These are phyloP conservation scores for Phlyctochytrium bullatum DNA, from an alignment of 192 early-diverging fungal genomes.

Conservation along the genomic window DNA sequence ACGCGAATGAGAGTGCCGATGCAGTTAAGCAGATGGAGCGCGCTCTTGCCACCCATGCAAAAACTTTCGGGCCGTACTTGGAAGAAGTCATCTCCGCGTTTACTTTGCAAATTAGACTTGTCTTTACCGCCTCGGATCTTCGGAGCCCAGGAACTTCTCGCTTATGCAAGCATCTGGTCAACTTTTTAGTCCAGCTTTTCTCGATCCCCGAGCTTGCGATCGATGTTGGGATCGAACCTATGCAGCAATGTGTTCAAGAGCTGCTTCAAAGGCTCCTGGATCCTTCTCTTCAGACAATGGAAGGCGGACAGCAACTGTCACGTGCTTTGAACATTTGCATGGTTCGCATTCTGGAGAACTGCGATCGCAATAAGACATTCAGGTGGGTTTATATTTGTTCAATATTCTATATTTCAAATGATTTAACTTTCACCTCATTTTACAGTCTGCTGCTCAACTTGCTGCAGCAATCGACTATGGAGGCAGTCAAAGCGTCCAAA, in stretches of 20 bases:
- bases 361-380: conserved; percentile 73
- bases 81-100: conserved; percentile 69
- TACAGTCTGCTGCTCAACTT: conserved; percentile 69
- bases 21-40: conserved; percentile 75
- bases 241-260: conserved; percentile 73
- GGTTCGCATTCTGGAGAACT: conserved; percentile 87
- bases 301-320: conserved; percentile 57
- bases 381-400: conserved; percentile 39
- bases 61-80: conserved; percentile 56
- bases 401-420: neutral
- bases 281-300: conserved; percentile 60
- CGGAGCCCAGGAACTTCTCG: conserved; percentile 50
- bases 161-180: conserved; percentile 78
- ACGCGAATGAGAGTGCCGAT: conserved; percentile 64
- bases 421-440: conserved; percentile 7
- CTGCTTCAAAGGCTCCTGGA: conserved; percentile 79
- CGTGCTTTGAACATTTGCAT: conserved; percentile 84
- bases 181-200: conserved; percentile 77
- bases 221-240: conserved; percentile 56
- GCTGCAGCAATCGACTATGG: conserved; percentile 49
- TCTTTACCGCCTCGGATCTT: conserved; percentile 60
- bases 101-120: conserved; percentile 70
- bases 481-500: conserved; percentile 51
- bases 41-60: conserved; percentile 49
- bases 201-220: conserved; percentile 62